phyloP scores from a whole-genome alignment of 768 basidiomycete species.

The Amanita exitialis region DNA sequence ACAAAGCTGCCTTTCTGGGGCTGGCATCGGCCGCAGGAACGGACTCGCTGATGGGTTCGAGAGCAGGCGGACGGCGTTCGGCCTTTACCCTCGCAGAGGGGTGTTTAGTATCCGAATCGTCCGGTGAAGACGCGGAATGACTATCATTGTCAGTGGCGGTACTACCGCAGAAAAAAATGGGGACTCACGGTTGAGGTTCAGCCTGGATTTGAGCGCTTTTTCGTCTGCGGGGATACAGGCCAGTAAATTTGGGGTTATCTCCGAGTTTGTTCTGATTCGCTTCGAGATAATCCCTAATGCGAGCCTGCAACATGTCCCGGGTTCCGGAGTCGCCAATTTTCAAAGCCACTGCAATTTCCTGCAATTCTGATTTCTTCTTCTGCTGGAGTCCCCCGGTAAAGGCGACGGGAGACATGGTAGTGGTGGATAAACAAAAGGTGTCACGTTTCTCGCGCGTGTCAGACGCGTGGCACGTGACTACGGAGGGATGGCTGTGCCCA shows the following conservation, averaged over 20 bases:
- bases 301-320: constrained; percentile 49
- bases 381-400: constrained; percentile 44
- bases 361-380: constrained; percentile 67
- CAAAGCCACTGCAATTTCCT: constrained; percentile 47
- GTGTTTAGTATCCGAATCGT: constrained; percentile 14
- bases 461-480: constrained; percentile 23
- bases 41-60: constrained; percentile 32
- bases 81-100: constrained; percentile 16
- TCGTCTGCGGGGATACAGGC: constrained; percentile 39
- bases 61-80: constrained; percentile 10
- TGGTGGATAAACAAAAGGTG: constrained; percentile 19
- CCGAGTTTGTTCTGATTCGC: constrained; percentile 41
- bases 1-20: constrained; percentile 20
- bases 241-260: constrained; percentile 46
- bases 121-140: background rate
- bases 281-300: constrained; percentile 58
- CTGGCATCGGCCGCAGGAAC: constrained; percentile 39
- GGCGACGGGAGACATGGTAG: constrained; percentile 31
- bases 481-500: background rate
- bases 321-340: constrained; percentile 44
- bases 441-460: constrained; percentile 15
- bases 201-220: constrained; percentile 31
- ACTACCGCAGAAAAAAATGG: constrained; percentile 7
- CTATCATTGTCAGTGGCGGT: constrained; percentile 7
- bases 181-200: background rate